Conservation (phyloP, 805 yeast genomes). For the Schwanniomyces polymorphus region DNA sequence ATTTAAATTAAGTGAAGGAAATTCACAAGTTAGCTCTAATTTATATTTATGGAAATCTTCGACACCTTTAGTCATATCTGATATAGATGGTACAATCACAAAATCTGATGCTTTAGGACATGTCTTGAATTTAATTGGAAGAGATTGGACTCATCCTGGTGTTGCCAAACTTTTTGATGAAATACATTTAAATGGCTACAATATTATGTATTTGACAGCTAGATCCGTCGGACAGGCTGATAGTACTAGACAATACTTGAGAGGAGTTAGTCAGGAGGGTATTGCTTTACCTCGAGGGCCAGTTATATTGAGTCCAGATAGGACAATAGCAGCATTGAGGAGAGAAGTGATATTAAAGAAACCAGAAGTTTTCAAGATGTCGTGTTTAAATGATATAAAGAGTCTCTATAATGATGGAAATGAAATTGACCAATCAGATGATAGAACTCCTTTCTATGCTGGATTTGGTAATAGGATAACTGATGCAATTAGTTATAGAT, state of each 20-base stretch:
- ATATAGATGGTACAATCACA: conserved; percentile 97
- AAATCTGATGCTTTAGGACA: conserved; percentile 98
- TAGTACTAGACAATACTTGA: conserved; percentile 78
- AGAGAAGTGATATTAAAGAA: conserved; percentile 91
- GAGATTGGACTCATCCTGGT: conserved; percentile 98
- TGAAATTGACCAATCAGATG: conserved; percentile 29
- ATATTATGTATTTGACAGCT: conserved; percentile 90
- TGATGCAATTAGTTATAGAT: conserved; percentile 91
- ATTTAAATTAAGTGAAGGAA: conserved; percentile 82
- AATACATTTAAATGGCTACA: conserved; percentile 83
- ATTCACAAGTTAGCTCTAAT: conserved; percentile 70
- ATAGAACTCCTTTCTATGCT: conserved; percentile 86
- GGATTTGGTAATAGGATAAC: conserved; percentile 97
- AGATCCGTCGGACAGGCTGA: conserved; percentile 96
- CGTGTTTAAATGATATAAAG: conserved; percentile 85
- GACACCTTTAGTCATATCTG: conserved; percentile 91
- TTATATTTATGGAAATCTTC: conserved; percentile 81
- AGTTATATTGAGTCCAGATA: conserved; percentile 90
- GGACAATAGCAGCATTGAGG: conserved; percentile 92
- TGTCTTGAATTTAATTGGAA: conserved; percentile 86
- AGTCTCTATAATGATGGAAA: conserved; percentile 52
- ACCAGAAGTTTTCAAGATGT: conserved; percentile 98
- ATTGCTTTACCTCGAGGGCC: conserved; percentile 82
- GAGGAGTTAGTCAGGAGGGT: conserved; percentile 71
- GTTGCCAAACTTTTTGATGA: conserved; percentile 92